Evolutionary conservation across 1,284 basidiomycete genomes (phyloP), one percentile per base, ranked within the genome.

Genomic region (Apiotrichum gamsii): DNA sequence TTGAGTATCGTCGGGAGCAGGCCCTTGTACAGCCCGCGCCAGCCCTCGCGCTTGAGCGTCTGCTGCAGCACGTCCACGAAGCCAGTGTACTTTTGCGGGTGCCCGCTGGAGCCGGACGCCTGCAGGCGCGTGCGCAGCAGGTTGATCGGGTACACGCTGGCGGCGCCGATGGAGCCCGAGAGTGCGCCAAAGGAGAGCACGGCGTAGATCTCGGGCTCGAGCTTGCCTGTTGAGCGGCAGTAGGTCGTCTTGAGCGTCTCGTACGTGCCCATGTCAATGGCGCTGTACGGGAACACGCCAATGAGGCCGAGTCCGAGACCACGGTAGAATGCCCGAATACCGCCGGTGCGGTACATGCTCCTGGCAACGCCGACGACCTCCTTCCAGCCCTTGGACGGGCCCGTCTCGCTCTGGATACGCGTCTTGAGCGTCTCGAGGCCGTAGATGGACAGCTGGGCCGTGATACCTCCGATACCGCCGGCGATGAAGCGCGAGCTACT

Each of bases 251-350:
- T 93, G 40, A 94, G 79, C 5, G 87, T 87, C 74, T 94, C 90
- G 51, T 91, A 94, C 1, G 90, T 90, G 61, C 86, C 88, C 90
- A 94, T 91, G 70, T 94, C 90, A 56, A 94, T 94, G 8, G 90
- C 90, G 18, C 85, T 71, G 53, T 78, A 90, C 76, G 87, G 90
- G 72, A 93, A 93, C 32, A 93, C 89, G 29, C 90, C 90, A 51
- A 91, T 67, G 32, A 93, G 78, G 40, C 89, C 90, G 57, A 91
- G 85, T 31, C 82, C 80, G 53, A 98, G 72, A 43, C 95, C 94
- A 40, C 91, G 83, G 73, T 98, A 98, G 70, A 87, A 98, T 29
- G 87, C 83, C 52, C 83, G 78, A 16, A 89, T 47, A 11, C 87
- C 85, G 18, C 94, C 94, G n/a, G 87, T 60, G 5, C 67, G 48